A percentile compares a stretch with the other conserved stretches of the same genome.
phyloP scores from a whole-genome alignment of 2,329 filamentous ascomycete genomes.

The Fusarium floridanum region DNA sequence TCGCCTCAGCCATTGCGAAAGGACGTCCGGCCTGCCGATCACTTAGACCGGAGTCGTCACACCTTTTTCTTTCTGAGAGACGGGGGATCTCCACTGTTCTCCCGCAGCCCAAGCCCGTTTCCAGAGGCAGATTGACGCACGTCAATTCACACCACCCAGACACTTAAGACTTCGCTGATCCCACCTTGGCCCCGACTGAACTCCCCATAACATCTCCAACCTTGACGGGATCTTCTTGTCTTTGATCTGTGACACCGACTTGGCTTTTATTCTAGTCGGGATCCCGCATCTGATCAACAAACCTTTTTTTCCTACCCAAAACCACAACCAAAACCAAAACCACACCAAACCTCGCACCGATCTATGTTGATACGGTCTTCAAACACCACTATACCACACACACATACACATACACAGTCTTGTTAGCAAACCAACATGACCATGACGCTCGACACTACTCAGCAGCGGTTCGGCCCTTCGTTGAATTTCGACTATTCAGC shows the following conservation, averaged over 20 bases:
- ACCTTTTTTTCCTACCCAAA: constrained; percentile 43
- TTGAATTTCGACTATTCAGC: constrained; percentile 82
- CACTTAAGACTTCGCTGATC: constrained; percentile 74
- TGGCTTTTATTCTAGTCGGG: constrained; percentile 59
- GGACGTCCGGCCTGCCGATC: constrained; percentile 68
- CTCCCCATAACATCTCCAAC: constrained; percentile 51
- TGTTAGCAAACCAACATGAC: constrained; percentile 74
- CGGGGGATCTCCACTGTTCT: constrained; percentile 54
- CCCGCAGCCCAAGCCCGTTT: constrained; percentile 55
- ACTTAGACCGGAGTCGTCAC: constrained; percentile 66
- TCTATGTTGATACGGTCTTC: constrained; percentile 41
- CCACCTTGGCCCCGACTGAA: constrained; percentile 56
- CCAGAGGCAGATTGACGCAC: constrained; percentile 56
- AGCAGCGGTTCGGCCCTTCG: constrained; percentile 80
- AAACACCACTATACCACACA: constrained; percentile 26
- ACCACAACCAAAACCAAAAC: background rate
- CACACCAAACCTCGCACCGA: constrained; percentile 29
- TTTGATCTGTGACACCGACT: constrained; percentile 60
- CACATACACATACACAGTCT: constrained; percentile 34
- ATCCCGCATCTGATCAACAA: constrained; percentile 68
- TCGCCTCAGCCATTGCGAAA: constrained; percentile 61
- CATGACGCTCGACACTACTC: constrained; percentile 93
- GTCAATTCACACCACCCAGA: constrained; percentile 56
- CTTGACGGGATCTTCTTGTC: constrained; percentile 53
- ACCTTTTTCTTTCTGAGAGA: constrained; percentile 52